Conservation (phyloP, 352 stramenopile genomes). For the Pythium brachiatum region DNA sequence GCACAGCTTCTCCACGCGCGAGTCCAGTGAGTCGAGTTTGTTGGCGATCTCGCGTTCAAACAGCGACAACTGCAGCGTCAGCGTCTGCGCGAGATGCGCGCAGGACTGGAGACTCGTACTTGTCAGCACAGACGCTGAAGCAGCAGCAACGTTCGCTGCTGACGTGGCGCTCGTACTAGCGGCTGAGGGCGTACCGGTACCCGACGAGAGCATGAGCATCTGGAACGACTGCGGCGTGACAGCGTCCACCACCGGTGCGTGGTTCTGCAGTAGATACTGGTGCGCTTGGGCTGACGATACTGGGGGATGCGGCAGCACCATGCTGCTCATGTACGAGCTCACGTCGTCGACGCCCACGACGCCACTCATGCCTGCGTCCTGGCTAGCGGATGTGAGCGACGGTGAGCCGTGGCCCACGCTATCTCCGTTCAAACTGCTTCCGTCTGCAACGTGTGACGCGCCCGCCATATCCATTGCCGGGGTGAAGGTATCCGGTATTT, state of each 20-base stretch:
- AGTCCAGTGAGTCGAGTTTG: constrained; percentile 66
- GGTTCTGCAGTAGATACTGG: constrained; percentile 20
- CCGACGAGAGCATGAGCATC: constrained; percentile 28
- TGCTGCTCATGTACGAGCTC: constrained; percentile 35
- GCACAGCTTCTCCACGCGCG: constrained; percentile 59
- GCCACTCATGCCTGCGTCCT: not conserved
- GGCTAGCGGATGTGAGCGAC: not conserved
- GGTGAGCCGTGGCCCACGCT: constrained; percentile 7
- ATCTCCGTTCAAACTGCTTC: not conserved
- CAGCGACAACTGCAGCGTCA: constrained; percentile 35
- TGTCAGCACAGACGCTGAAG: not conserved
- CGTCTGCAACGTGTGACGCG: not conserved
- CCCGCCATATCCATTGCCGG: constrained; percentile 56
- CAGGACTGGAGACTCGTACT: constrained; percentile 13
- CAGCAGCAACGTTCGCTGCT: not conserved
- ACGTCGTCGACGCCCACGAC: constrained; percentile 27
- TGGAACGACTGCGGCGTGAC: constrained; percentile 27
- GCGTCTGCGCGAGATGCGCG: constrained; percentile 20
- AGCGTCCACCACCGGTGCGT: constrained; percentile 8
- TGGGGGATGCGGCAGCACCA: constrained; percentile 13
- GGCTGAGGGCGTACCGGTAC: constrained; percentile 9
- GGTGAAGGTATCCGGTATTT: constrained; percentile 52
- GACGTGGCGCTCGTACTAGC: not conserved
- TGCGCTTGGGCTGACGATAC: constrained; percentile 3
- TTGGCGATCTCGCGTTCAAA: constrained; percentile 50